Evolutionary conservation across 2,329 filamentous ascomycete species (phyloP).

Genomic region (Coniochaeta sp.): DNA sequence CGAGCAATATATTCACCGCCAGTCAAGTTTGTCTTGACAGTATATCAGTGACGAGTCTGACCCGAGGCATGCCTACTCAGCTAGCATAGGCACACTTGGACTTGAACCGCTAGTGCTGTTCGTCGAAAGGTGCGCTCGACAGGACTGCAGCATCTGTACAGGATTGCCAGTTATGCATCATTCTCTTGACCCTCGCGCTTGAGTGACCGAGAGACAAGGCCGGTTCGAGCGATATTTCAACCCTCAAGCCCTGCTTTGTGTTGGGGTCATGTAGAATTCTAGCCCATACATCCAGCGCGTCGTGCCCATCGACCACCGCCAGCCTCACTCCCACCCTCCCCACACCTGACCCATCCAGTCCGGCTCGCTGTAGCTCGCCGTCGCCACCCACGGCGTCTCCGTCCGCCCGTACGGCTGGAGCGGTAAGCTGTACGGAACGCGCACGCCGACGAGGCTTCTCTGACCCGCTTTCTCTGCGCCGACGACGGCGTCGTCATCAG

Average conservation of each 20-base stretch:
- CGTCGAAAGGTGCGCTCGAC: too few relatives aligned
- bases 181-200: too few relatives aligned
- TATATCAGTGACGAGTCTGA: neutral
- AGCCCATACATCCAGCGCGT: too few relatives aligned
- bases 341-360: conserved; percentile 51
- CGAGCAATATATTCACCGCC: neutral
- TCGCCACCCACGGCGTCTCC: conserved; percentile 75
- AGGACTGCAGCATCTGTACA: too few relatives aligned
- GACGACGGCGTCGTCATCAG: conserved; percentile 8
- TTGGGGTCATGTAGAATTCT: too few relatives aligned
- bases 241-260: too few relatives aligned
- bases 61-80: neutral
- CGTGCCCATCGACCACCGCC: neutral
- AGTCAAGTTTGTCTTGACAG: neutral
- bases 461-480: conserved; percentile 3
- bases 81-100: too few relatives aligned
- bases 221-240: too few relatives aligned
- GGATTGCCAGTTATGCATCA: too few relatives aligned
- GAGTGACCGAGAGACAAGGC: too few relatives aligned
- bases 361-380: conserved; percentile 46
- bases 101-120: too few relatives aligned
- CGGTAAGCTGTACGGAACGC: conserved; percentile 79
- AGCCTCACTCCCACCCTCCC: conserved; percentile 13
- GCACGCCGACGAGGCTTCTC: conserved; percentile 58
- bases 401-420: conserved; percentile 53